Evolutionary conservation across 345 rosid species (phyloP).

Genomic region (Murraya paniculata): DNA sequence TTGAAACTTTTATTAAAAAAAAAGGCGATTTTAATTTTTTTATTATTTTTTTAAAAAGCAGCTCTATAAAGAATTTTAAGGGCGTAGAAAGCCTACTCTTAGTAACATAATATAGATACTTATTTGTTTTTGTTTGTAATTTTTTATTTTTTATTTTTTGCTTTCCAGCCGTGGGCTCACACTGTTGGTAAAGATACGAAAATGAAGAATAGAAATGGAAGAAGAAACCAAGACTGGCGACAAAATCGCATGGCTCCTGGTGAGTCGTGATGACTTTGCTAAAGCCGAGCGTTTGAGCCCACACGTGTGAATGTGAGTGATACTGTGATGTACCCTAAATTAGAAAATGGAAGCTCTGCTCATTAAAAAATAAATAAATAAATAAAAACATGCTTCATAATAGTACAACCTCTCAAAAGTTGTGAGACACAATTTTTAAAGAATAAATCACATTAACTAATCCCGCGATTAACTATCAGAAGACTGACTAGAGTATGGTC

Average conservation of each 20-base stretch:
- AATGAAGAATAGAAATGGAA: not conserved
- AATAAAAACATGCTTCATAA: not conserved
- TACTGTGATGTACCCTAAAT: not conserved
- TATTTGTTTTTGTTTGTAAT: too few relatives aligned
- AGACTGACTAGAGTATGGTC: too few relatives aligned
- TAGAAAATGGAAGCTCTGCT: not conserved
- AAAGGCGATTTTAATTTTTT: too few relatives aligned
- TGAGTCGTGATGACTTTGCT: not conserved
- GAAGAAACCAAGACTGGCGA: slow-evolving; percentile 1
- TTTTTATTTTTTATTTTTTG: too few relatives aligned
- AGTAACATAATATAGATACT: too few relatives aligned
- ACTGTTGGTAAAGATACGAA: not conserved
- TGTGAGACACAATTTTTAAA: not conserved
- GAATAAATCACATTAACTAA: too few relatives aligned
- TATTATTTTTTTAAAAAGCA: too few relatives aligned
- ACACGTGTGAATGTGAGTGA: not conserved
- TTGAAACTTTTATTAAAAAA: too few relatives aligned
- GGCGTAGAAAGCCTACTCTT: too few relatives aligned
- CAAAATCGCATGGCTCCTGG: not conserved
- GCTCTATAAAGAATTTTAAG: too few relatives aligned
- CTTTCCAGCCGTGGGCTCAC: not conserved
- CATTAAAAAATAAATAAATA: not conserved
- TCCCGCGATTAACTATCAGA: too few relatives aligned
- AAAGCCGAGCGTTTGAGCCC: not conserved
- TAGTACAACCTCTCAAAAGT: not conserved